Evolutionary conservation across 2,329 filamentous ascomycete species (phyloP), one percentile per base, ranked within the genome.

Genomic region (Trichothecium roseum): DNA sequence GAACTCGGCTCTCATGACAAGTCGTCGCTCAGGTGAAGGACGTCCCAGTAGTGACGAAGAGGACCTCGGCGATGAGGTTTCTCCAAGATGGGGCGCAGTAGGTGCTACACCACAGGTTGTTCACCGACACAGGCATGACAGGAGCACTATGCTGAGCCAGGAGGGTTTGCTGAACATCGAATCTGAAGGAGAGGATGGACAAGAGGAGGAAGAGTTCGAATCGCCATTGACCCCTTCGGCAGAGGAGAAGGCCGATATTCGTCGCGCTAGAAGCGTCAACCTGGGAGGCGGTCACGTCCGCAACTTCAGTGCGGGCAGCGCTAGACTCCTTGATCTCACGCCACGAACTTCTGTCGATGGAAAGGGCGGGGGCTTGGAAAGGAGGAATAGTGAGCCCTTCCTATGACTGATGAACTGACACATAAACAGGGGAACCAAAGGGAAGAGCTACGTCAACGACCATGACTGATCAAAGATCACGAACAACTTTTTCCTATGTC

Each of bases 271-370:
- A 35, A 89, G 81, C 55, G 65, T 89, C 38, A 74, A 81, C 41
- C 64, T 82, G 34, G 73, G 74, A 39, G 74, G 68, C 47, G 66
- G 37, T 7, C 82, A 88, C 46, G 73, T 66, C 15, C 71, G 80
- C 36, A 81, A 81, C 43, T 78, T 87, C 49, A 88, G 82, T 49
- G 81, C 82, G 30, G 84, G 84, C 34, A 88, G 81, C 50, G 83
- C 83, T 9, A 82, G 76, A 56, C 58, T 89, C 35, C 61, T 91
- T 34, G 78, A 87, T 34, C 67, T 88, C 32, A 68, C 69, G 15
- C 67, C 73, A 16, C 65, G 70, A 18, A 53, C 55, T 30, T 80
- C 74, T 16, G 56, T 60, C 10, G 75, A 78, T 42, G 60, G 56
- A 29, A 66, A 61, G 50, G 56, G 57, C 45, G 55, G 52, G 36